Conservation (phyloP, 2,329 filamentous ascomycete species). For the Lachnellula occidentalis region DNA sequence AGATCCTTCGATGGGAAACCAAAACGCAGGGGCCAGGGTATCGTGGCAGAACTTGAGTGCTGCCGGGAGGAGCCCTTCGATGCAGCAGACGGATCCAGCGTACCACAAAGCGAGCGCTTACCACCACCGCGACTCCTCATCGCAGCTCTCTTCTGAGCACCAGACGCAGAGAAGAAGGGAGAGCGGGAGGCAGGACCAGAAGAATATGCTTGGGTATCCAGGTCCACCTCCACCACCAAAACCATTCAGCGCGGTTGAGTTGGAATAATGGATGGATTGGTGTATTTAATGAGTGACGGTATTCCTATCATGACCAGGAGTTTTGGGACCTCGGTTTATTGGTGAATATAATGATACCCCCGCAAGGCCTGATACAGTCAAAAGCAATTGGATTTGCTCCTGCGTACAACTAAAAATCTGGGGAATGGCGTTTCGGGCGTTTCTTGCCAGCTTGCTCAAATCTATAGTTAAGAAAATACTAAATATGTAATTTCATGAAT, state of each 20-base stretch:
- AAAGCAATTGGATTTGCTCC: no score
- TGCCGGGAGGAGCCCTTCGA: conserved; percentile 2
- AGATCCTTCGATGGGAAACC: background rate
- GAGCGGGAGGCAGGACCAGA: background rate
- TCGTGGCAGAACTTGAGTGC: conserved; percentile 9
- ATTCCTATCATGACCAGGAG: background rate
- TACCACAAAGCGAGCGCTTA: conserved; percentile 3
- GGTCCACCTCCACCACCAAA: background rate
- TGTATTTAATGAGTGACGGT: background rate
- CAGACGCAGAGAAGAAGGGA: background rate
- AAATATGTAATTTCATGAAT: no score
- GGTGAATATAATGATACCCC: background rate
- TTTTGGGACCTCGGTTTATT: background rate
- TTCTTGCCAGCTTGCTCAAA: no score
- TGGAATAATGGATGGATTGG: background rate
- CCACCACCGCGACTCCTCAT: background rate
- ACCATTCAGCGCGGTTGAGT: background rate
- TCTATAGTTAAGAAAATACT: no score
- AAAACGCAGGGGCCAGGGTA: conserved; percentile 5
- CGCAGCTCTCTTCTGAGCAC: background rate
- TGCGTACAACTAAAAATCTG: no score
- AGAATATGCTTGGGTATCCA: background rate
- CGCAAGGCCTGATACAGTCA: no score
- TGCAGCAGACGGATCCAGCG: background rate
- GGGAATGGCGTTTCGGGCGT: no score